phyloP scores from a whole-genome alignment of 176 grass and related monocot species.

The Pontederia crassipes region DNA sequence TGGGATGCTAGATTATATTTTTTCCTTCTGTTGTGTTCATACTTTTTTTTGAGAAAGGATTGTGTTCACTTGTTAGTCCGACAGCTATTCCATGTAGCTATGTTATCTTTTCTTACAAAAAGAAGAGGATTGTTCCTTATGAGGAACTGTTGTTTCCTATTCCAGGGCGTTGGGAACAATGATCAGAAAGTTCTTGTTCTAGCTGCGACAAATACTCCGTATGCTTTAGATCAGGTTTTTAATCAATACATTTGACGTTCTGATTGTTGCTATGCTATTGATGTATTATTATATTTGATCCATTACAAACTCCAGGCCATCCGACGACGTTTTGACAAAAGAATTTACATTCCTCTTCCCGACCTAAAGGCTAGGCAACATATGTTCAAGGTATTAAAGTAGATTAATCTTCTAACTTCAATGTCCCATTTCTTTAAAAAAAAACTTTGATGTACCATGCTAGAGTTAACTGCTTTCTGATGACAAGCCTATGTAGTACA shows the following conservation, averaged over 20 bases:
- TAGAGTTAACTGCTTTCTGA: background rate
- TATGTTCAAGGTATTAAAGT: conserved; percentile 83
- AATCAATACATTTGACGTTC: conserved; percentile 10
- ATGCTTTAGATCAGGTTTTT: conserved; percentile 84
- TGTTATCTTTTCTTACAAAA: no score
- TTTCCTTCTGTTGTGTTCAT: no score
- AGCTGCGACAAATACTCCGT: conserved; percentile 93
- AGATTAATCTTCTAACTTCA: background rate
- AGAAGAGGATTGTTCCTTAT: background rate
- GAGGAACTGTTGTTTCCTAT: background rate
- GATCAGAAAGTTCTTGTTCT: conserved; percentile 98
- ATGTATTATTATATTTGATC: background rate
- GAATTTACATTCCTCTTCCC: conserved; percentile 98
- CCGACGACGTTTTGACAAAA: conserved; percentile 84
- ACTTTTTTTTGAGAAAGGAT: no score
- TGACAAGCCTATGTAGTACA: background rate
- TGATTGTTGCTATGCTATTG: background rate
- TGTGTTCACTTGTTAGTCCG: no score
- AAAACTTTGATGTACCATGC: background rate
- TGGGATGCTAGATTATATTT: no score
- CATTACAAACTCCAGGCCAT: conserved; percentile 57
- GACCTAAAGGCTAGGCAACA: conserved; percentile 91
- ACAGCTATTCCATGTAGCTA: no score
- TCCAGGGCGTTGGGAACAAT: conserved; percentile 86
- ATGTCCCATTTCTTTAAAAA: background rate